These are phyloP conservation scores for Suhomyces faveliae DNA, from an alignment of 805 yeast genomes.

Conservation along the genomic window DNA sequence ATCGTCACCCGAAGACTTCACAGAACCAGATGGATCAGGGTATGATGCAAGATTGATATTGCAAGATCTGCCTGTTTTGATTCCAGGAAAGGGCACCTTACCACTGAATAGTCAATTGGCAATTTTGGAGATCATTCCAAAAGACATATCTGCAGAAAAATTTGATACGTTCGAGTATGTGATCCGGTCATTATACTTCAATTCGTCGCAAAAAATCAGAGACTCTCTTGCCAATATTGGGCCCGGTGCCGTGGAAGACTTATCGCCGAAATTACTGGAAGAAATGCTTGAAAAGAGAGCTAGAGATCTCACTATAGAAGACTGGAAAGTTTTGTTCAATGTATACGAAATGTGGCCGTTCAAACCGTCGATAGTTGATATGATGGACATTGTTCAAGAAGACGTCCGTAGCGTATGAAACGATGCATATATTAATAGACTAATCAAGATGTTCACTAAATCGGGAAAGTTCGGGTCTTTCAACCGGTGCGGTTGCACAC, in stretches of 20 bases:
- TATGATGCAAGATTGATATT: conserved; percentile 37
- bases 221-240: conserved; percentile 60
- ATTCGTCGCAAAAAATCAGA: conserved; percentile 41
- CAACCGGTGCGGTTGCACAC: background rate
- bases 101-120: conserved; percentile 43
- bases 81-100: conserved; percentile 26
- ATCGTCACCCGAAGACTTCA: conserved; percentile 21
- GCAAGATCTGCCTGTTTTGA: conserved; percentile 36
- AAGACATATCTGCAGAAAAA: conserved; percentile 34
- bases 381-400: conserved; percentile 13
- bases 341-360: conserved; percentile 79
- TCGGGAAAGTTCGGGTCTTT: background rate
- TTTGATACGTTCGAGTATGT: conserved; percentile 67
- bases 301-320: conserved; percentile 50
- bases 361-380: conserved; percentile 52
- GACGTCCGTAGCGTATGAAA: conserved; percentile 8
- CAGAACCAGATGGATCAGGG: conserved; percentile 26
- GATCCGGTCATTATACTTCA: conserved; percentile 29
- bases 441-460: background rate
- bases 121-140: conserved; percentile 55
- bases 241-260: conserved; percentile 73
- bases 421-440: background rate
- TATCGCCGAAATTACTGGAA: conserved; percentile 22
- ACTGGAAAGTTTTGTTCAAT: conserved; percentile 50
- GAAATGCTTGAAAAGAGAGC: conserved; percentile 46